Percentiles rank a stretch among this genome's conserved stretches.
These are phyloP conservation scores for Ceratocystis destructans DNA, from an alignment of 2,329 filamentous ascomycete species.

Conservation along the genomic window DNA sequence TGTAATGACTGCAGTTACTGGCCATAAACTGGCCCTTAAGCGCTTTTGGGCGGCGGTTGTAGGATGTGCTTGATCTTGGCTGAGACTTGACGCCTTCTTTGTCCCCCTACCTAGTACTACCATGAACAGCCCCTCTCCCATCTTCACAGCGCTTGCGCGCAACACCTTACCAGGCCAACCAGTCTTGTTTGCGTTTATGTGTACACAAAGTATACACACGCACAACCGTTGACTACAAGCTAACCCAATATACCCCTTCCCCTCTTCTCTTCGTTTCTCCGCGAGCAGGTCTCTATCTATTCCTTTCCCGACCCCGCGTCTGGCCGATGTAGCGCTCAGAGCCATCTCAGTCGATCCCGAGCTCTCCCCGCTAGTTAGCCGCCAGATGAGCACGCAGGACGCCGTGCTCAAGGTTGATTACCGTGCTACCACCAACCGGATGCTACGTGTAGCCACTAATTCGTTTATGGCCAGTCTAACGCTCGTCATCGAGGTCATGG, in stretches of 20 bases:
- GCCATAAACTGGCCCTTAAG: neutral
- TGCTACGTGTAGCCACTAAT: constrained; percentile 92
- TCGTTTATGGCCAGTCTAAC: constrained; percentile 85
- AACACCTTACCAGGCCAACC: neutral
- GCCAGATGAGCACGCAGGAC: constrained; percentile 47
- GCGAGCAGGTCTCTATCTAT: constrained; percentile 52
- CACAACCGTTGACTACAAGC: neutral
- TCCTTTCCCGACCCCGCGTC: constrained; percentile 66
- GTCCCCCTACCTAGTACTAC: neutral
- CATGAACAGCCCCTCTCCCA: neutral
- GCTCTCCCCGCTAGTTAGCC: constrained; percentile 68
- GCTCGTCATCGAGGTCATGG: constrained; percentile 78
- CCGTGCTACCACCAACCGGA: constrained; percentile 80
- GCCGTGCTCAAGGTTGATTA: constrained; percentile 60
- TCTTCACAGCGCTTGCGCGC: neutral
- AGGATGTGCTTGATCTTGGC: neutral
- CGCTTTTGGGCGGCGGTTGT: neutral
- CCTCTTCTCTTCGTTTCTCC: constrained; percentile 20
- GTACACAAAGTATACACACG: no score
- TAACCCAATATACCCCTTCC: neutral
- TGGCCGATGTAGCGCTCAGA: constrained; percentile 61
- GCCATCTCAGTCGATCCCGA: constrained; percentile 78
- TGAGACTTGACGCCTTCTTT: neutral
- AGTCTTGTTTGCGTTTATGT: neutral
- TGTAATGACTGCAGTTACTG: neutral